Evolutionary conservation across 306 rosid species (phyloP).

Genomic region (Aeschynomene evenia): DNA sequence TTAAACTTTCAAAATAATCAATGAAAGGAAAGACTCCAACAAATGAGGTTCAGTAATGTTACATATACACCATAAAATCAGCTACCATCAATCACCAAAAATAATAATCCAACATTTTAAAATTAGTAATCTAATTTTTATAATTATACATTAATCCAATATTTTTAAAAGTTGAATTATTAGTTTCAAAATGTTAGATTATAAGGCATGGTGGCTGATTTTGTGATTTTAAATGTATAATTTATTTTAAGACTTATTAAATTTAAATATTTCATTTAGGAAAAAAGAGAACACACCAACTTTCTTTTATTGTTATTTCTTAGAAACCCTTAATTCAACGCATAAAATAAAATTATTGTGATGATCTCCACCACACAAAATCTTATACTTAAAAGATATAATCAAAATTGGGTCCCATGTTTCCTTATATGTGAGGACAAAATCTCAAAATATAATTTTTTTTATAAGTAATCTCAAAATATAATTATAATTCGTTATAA

Average conservation of each 20-base stretch:
- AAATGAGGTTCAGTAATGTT: too few relatives aligned
- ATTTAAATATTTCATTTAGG: background rate
- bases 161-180: too few relatives aligned
- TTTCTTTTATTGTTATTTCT: background rate
- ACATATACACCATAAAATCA: too few relatives aligned
- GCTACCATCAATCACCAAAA: too few relatives aligned
- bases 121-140: too few relatives aligned
- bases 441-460: too few relatives aligned
- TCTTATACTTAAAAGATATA: background rate
- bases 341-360: background rate
- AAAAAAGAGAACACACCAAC: background rate
- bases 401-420: background rate
- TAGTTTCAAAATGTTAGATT: too few relatives aligned
- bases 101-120: too few relatives aligned
- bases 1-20: background rate
- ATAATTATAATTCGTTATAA: background rate
- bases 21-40: background rate
- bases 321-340: background rate
- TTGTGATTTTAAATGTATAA: background rate
- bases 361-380: background rate
- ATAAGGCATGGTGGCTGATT: too few relatives aligned
- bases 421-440: background rate
- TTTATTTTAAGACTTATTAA: background rate
- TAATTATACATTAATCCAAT: too few relatives aligned
- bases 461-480: too few relatives aligned